A percentile compares a stretch with the other conserved stretches of the same genome.
Conservation (phyloP, 106 monocot genomes). For the Platanthera guangdongensis region DNA sequence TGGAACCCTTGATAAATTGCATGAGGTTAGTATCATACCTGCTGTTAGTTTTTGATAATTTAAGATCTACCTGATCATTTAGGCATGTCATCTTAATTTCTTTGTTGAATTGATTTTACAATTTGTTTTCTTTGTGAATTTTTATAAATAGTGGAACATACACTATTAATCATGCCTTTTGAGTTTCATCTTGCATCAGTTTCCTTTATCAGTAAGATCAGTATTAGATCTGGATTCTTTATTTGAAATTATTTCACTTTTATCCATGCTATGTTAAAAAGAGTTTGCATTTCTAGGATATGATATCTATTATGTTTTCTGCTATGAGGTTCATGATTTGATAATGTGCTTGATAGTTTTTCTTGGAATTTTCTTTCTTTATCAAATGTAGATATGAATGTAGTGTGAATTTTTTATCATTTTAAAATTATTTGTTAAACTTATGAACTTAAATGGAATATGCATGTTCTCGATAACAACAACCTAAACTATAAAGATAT, state of each 20-base stretch:
- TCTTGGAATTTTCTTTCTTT: background rate
- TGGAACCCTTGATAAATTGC: slow-evolving; percentile 84
- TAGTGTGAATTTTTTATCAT: background rate
- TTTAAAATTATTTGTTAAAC: background rate
- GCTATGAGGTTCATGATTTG: background rate
- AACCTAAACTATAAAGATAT: background rate
- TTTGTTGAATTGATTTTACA: background rate
- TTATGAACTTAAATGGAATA: background rate
- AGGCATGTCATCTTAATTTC: background rate
- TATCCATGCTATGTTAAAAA: too few relatives aligned
- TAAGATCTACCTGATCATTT: background rate
- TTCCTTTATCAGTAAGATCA: background rate
- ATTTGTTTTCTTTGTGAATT: background rate
- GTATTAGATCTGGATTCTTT: too few relatives aligned
- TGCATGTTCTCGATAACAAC: background rate
- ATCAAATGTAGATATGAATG: background rate
- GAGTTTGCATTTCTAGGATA: too few relatives aligned
- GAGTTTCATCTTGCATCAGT: background rate
- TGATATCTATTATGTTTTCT: background rate
- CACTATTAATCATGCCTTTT: background rate
- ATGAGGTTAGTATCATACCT: slow-evolving; percentile 47
- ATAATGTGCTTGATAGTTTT: background rate
- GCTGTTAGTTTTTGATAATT: background rate
- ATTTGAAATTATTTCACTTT: too few relatives aligned
- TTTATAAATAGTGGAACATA: background rate